Base-by-base conservation (phyloP, 768 basidiomycete genomes). In the Pisolithus orientalis region DNA sequence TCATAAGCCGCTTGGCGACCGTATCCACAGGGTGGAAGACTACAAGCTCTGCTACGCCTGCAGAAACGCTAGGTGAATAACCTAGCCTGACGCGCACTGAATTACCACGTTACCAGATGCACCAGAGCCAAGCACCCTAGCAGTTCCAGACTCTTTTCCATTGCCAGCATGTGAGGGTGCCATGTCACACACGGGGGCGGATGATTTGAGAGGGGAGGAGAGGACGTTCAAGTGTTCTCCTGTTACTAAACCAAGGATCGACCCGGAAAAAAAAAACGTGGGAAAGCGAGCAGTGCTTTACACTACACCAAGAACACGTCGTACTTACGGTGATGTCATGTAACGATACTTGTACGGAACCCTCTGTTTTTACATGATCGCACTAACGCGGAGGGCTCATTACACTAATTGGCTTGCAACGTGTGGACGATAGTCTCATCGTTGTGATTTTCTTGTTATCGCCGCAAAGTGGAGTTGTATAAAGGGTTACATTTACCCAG, bases 1-100 rank as follows among this genome's bases (percentile, higher is more conserved):
- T 94, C 95, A 99, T 99, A 49, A 99, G 70, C 34, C 95, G 87
- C 70, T 99, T 99, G n/a, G 96, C 93, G 50, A 97, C 85, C 1
- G 96, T 99, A 72, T 99, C 94, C 24, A 93, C 90, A 17, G 94
- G 94, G 67, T 96, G 94, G 74, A 97, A 96, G 17, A 97, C 82
- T 59, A 96, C 72, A 50, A 99, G 78, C 75, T 99, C 95, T 59
- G 94, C 93, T 62, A 99, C 77, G 64, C 94, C 94, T 95, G 57
- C 16, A 21, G 31, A 24, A 5, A 51, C 14, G 6, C 0, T 13
- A 13, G 0, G 6, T 49, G 9, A 25, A 43, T 62, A 31, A 56
- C 21, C 5, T 17, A 24, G 17, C 27, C 21, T 1, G 14, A 17
- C 49, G 3, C 21, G 25, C 6, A 49, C 2, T 43, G 17, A 9